Evolutionary conservation across 2,329 filamentous ascomycete genomes (phyloP).

Genomic region (Xylariomycetidae sp.): DNA sequence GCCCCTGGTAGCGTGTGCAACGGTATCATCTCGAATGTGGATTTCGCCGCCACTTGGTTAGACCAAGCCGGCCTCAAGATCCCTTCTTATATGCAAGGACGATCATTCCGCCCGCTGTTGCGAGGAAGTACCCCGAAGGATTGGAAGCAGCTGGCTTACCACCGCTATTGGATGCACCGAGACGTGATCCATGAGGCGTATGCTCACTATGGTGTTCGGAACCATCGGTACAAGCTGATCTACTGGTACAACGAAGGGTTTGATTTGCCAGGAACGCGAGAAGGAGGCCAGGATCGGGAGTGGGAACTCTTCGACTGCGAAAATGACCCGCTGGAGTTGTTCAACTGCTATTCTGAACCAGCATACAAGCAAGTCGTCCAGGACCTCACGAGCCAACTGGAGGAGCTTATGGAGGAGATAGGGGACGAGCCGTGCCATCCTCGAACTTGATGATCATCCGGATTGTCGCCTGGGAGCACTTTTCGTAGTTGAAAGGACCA

Average conservation of each 20-base stretch:
- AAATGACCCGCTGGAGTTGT: constrained; percentile 1
- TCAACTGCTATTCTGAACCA: background rate
- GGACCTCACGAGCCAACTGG: constrained; percentile 1
- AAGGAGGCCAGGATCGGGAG: constrained; percentile 35
- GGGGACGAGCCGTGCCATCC: background rate
- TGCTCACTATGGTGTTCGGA: constrained; percentile 46
- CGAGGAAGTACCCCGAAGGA: constrained; percentile 32
- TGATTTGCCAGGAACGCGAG: constrained; percentile 38
- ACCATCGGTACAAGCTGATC: constrained; percentile 48
- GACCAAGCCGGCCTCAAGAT: constrained; percentile 35
- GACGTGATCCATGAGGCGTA: constrained; percentile 43
- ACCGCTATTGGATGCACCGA: constrained; percentile 51
- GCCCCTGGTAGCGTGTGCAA: constrained; percentile 31
- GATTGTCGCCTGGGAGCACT: no score
- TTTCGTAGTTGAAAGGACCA: no score
- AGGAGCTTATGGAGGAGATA: constrained; percentile 1
- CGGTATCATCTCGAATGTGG: constrained; percentile 48
- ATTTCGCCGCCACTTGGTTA: constrained; percentile 46
- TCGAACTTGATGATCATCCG: no score
- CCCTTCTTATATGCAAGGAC: constrained; percentile 47
- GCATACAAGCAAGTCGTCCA: background rate
- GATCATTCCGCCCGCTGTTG: constrained; percentile 34
- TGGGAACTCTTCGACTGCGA: constrained; percentile 33
- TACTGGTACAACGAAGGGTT: constrained; percentile 50
- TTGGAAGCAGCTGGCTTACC: constrained; percentile 48